Base-by-base conservation (phyloP, 352 stramenopile genomes). In the Phytophthora syringae region DNA sequence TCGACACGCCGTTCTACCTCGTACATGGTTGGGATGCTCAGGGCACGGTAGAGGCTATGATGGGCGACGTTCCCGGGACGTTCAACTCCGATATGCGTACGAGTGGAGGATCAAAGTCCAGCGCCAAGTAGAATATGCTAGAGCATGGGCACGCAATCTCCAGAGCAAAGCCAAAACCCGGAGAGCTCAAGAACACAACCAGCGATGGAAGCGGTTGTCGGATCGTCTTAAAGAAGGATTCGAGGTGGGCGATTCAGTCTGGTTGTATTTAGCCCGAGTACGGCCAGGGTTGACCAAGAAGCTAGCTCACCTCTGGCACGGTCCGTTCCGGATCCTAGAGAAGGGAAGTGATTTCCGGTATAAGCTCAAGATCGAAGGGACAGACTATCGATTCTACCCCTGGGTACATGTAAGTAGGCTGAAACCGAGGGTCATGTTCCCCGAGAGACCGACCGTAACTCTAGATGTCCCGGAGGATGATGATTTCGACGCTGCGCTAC, bases 1-100 rank as follows among this genome's bases (percentile, higher is more conserved):
- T n/a, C n/a, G 32, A 43, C 4, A 76, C 57, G 0, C 43, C 69
- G 1, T 70, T 70, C 16, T 72, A 57, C 24, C 27, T 76, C 6
- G 37, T 69, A 0, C 58, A 70, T 21, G 59, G 43, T 0, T 73
- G 64, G 68, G 58, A 73, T 13, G 22, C n/a, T 5, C 51, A 54
- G 2, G 43, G 34, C 1, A 76, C 63, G 0, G 34, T 43, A 2
- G 21, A 63, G 24, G 55, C 55, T 4, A 48, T 63, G 34, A 48
- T 56, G 16, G 44, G 43, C 0, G 34, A 43, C 0, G 7, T 40
- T 45, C 55, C 22, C 32, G 44, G 16, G 55, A 55, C 13, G 2
- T 64, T 10, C 22, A 56, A 7, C 44, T 50, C 22, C 21, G 21
- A 5, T 21, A 54, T 1, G 55, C 34, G n/a, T 55, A 64, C 22